Base-by-base conservation (phyloP, 2,329 filamentous ascomycete species). In the Sporothrix globosa region DNA sequence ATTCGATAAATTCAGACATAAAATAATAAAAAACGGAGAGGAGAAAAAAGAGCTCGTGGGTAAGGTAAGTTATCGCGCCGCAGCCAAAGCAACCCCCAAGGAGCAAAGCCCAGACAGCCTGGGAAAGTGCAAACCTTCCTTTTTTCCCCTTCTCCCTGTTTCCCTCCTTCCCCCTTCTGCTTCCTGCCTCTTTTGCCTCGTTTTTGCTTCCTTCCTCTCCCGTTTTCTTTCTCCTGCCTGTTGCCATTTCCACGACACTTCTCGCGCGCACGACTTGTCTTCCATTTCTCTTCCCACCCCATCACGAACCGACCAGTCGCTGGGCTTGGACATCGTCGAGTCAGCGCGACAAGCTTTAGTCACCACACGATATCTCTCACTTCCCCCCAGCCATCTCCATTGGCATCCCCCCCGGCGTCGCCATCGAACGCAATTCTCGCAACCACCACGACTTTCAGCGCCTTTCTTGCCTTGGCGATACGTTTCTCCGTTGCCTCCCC, bases 51-150 rank as follows among this genome's bases (percentile, higher is more conserved):
- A 70, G 56, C 70, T 71, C 73, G 73, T 75, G 74, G 74, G 74
- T 75, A 72, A 75, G 74, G 74, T 68, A 54, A 75, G 73, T 75
- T 75, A 58, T 52, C 63, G 69, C 69, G 70, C 71, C 63, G 70
- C 70, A 71, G 71, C 72, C 72, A 73, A 73, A 71, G 69, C 71
- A 73, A 74, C 71, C 73, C 73, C 72, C 54, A 72, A 63, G 56
- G 56, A 60, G 56, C 56, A 44, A 9, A 71, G 70, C 71, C 71
- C 70, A 72, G 71, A 73, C 70, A 73, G 67, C 67, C 58, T 72
- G 60, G 56, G 67, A 69, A 70, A 72, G 69, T 60, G 71, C 70
- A 68, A 70, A 67, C 68, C 72, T 72, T 70, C 53, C 50, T 69
- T 68, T 67, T 67, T 41, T 66, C 65, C 68, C 39, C 21, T 30